Conservation (phyloP, 1,284 basidiomycete genomes). For the Chiua sp. region DNA sequence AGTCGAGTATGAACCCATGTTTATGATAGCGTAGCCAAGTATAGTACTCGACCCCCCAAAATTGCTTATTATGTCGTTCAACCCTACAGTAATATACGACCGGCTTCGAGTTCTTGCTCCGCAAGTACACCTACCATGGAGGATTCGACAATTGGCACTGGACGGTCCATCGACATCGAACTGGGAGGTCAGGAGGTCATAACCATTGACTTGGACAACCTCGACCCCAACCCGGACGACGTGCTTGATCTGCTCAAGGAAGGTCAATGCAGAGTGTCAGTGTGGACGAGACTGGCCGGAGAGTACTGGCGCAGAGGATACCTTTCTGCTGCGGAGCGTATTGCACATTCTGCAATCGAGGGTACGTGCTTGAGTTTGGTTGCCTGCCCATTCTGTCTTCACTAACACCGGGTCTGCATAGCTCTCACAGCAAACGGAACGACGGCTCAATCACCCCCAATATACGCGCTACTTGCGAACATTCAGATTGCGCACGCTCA, state of each 20-base stretch:
- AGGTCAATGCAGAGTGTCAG: slow-evolving; percentile 68
- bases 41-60: too few relatives aligned
- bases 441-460: slow-evolving; percentile 56
- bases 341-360: slow-evolving; percentile 64
- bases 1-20: too few relatives aligned
- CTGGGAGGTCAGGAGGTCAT: slow-evolving; percentile 81
- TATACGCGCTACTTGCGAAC: slow-evolving; percentile 84
- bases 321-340: slow-evolving; percentile 71
- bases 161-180: slow-evolving; percentile 64
- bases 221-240: slow-evolving; percentile 76
- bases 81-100: too few relatives aligned
- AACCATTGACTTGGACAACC: slow-evolving; percentile 78
- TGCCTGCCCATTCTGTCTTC: not conserved
- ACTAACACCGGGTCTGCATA: slow-evolving; percentile 28
- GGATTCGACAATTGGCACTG: slow-evolving; percentile 14
- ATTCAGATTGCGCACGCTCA: slow-evolving; percentile 80
- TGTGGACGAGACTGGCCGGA: slow-evolving; percentile 78
- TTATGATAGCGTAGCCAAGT: too few relatives aligned
- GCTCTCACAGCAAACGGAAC: slow-evolving; percentile 60
- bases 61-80: too few relatives aligned
- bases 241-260: slow-evolving; percentile 73
- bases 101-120: too few relatives aligned
- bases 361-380: slow-evolving; percentile 48
- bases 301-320: slow-evolving; percentile 80
- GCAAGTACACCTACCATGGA: slow-evolving; percentile 21